Conservation (phyloP, 139 green algal genomes). For the Pleodorina starrii region DNA sequence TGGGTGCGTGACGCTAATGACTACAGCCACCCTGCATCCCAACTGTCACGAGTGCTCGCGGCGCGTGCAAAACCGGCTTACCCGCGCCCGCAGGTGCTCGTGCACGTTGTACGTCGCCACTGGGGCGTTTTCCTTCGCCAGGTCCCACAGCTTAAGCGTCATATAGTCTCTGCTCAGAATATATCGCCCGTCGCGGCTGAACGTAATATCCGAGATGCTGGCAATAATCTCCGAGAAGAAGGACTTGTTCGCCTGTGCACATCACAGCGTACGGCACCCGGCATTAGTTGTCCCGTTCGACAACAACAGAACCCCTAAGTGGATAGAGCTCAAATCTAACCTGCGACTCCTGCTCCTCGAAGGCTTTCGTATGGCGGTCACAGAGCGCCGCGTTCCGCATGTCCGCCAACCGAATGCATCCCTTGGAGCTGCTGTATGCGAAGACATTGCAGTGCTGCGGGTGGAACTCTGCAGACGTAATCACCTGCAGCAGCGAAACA, state of each 20-base stretch:
- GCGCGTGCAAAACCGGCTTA: too few species aligned
- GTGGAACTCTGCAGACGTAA: slow-evolving; percentile 97
- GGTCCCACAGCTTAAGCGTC: slow-evolving; percentile 98
- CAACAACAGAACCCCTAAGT: too few species aligned
- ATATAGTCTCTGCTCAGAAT: slow-evolving; percentile 98
- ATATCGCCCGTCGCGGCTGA: slow-evolving; percentile 90
- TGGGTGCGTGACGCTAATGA: too few species aligned
- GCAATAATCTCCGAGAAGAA: slow-evolving; percentile 99
- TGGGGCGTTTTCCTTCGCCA: slow-evolving; percentile 90
- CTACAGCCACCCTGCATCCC: too few species aligned
- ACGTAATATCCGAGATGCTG: slow-evolving; percentile 95
- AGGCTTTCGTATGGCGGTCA: slow-evolving; percentile 88
- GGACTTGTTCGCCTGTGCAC: slow-evolving; percentile 74
- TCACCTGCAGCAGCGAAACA: slow-evolving; percentile 81
- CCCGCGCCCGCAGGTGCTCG: slow-evolving; percentile 87
- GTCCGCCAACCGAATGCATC: slow-evolving; percentile 95
- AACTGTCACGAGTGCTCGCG: too few species aligned
- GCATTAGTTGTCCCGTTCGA: too few species aligned
- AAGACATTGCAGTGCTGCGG: slow-evolving; percentile 92
- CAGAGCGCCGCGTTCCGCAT: slow-evolving; percentile 93
- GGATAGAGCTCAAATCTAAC: slow-evolving; percentile 44
- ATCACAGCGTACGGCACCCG: too few species aligned
- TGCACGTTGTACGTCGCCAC: slow-evolving; percentile 94
- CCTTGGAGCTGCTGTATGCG: slow-evolving; percentile 95
- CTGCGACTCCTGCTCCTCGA: slow-evolving; percentile 81